Evolutionary conservation across 1,284 basidiomycete genomes (phyloP), one percentile per base, ranked within the genome.

Genomic region (Ceratobasidium sp.): DNA sequence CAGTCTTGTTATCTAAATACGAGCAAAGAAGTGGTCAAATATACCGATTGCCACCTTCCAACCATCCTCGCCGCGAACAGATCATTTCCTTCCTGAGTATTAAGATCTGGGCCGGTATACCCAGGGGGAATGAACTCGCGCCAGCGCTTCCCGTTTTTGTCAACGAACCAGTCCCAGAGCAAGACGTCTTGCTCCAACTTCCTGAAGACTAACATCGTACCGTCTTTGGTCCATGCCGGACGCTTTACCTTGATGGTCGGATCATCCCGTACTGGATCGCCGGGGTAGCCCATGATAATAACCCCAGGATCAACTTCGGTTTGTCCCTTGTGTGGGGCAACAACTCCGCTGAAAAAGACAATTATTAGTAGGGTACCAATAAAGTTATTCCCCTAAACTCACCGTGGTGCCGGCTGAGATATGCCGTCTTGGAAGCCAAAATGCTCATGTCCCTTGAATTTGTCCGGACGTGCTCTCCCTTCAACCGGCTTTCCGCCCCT

Each of bases 171-270:
- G 4, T 83, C 70, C 67, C 82, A 83, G 15, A 74, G 77, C 4
- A 77, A 78, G 0, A 85, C 85, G 59, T 81, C 77, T 74, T 85
- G 84, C 73, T 84, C 80, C 7, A 85, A 81, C 77, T 84, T 82
- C 33, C 84, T 78, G 81, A 85, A 85, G 17, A 82, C 83, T 81
- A 85, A 81, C 74, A 86, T 79, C 0, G 82, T 79, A 0, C 84
- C 85, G 61, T 83, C 83, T 65, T 83, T 80, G 17, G 80, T 78
- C 82, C 82, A 83, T 1, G 73, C 56, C 4, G 82, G 80, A 46
- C 82, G 81, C 48, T 76, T 67, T 12, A 59, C 33, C 20, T 52
- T 57, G 40, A 52, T 40, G 38, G 6, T 33, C 9, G 52, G 50
- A 40, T 71, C 54, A 65, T 75, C 71, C 6, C 20, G 33, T 28